These are phyloP conservation scores for Begonia fuchsioides DNA, from an alignment of 306 rosid species.

Conservation along the genomic window DNA sequence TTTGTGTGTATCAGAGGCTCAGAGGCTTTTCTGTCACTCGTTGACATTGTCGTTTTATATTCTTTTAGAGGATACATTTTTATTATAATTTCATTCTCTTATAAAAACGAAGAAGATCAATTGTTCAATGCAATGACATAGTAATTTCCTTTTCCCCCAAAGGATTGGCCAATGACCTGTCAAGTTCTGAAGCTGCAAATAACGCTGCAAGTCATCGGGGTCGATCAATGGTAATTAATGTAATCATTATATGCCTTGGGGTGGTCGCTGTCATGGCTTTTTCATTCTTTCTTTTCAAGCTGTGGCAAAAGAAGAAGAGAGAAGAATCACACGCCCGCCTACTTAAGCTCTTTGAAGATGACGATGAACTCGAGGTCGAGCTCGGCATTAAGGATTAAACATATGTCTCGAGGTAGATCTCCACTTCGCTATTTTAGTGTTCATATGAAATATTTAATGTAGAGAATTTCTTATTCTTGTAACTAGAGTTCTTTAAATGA, in stretches of 20 bases:
- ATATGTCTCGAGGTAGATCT: neutral
- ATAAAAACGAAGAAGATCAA: too few species aligned
- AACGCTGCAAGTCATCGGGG: slow-evolving; percentile 6
- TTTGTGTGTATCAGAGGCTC: too few species aligned
- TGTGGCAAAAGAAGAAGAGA: slow-evolving; percentile 86
- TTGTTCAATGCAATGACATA: neutral
- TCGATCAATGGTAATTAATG: slow-evolving; percentile 34
- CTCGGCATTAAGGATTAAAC: slow-evolving; percentile 72
- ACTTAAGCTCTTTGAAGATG: slow-evolving; percentile 80
- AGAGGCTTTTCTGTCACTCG: too few species aligned
- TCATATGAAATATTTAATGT: too few species aligned
- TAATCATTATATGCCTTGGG: slow-evolving; percentile 29
- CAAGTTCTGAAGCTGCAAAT: slow-evolving; percentile 18
- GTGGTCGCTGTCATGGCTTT: slow-evolving; percentile 30
- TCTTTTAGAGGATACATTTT: too few species aligned
- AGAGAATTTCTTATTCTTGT: too few species aligned
- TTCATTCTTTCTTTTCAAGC: slow-evolving; percentile 34
- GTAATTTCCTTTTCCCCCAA: neutral
- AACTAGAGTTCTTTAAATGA: too few species aligned
- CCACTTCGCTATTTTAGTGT: neutral
- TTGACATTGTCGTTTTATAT: too few species aligned
- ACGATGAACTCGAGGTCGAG: slow-evolving; percentile 87
- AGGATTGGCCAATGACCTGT: slow-evolving; percentile 27
- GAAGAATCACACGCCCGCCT: slow-evolving; percentile 79
- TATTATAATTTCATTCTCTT: too few species aligned